Conservation (phyloP, 768 basidiomycete species). For the Amanita pallidorosea region DNA sequence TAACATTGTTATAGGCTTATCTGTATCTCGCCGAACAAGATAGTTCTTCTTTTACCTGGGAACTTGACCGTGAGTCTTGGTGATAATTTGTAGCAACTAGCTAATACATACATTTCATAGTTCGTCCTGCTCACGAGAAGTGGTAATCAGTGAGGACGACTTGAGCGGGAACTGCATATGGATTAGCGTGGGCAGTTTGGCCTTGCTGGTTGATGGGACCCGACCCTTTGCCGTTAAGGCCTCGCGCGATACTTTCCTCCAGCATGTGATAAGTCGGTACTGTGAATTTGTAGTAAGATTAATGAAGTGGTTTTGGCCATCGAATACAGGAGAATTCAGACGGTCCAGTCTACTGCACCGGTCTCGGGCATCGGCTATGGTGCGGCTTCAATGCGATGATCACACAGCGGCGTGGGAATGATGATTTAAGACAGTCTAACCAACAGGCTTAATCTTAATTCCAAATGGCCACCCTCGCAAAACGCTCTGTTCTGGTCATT, state of each 20-base stretch:
- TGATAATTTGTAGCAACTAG: neutral
- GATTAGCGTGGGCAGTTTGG: too few relatives aligned
- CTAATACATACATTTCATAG: conserved; percentile 11
- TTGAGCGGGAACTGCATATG: too few relatives aligned
- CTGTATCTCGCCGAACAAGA: conserved; percentile 59
- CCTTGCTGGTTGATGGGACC: too few relatives aligned
- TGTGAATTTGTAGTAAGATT: too few relatives aligned
- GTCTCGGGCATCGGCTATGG: neutral
- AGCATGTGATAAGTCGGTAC: too few relatives aligned
- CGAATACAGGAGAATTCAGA: too few relatives aligned
- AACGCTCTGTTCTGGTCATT: conserved; percentile 45
- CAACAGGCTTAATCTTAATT: too few relatives aligned
- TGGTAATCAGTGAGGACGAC: conserved; percentile 17
- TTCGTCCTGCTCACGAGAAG: conserved; percentile 36
- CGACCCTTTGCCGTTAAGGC: too few relatives aligned
- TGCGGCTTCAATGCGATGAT: neutral
- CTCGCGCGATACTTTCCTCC: too few relatives aligned
- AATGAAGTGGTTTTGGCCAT: too few relatives aligned
- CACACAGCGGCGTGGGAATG: neutral
- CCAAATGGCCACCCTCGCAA: conserved; percentile 18
- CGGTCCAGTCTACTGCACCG: too few relatives aligned
- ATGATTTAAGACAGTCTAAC: neutral
- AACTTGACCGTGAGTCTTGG: conserved; percentile 52
- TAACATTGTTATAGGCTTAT: conserved; percentile 39
- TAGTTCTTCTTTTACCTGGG: conserved; percentile 68